Base-by-base conservation (phyloP, 2,329 filamentous ascomycete species). In the Clonostachys chloroleuca region DNA sequence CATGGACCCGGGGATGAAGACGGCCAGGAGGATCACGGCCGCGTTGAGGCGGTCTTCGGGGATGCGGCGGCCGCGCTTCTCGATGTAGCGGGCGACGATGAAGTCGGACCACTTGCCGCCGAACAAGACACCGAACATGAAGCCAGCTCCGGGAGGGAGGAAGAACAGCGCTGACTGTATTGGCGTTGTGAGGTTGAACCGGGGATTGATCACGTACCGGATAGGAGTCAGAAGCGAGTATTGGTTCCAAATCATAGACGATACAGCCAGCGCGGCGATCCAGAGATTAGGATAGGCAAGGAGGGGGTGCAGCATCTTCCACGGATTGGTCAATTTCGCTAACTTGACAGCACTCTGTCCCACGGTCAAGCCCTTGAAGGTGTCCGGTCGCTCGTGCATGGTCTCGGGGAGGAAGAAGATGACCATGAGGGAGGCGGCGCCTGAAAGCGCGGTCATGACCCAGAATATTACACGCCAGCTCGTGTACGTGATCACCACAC, bases 381-480 rank as follows among this genome's bases (percentile, higher is more conserved):
- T 37, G 10, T 14, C 33, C 13, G 43, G 37, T 7, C 42, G 39
- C 37, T 51, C 47, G 44, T 83, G 78, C 46, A 86, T 84, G 0
- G 85, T 89, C 58, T 89, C 86, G 0, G 84, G 84, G 17, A 88
- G 73, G 34, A 87, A 67, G 50, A 83, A 74, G 44, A 80, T 66
- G 30, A 83, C 73, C 4, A 81, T 67, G 0, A 80, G n/a, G 0
- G 74, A 69, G 3, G 79, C 80, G 0, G 74, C 61, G 3, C 74
- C 83, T 1, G 78, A 77, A 2, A 89, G 70, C 0, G 76, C 84
- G 0, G 80, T 75, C 54, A 88, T 83, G 2, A 89, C 69, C 80
- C 83, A 88, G 65, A 88, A 88, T 49, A 89, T 85, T 40, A 78
- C 77, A 33, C 83, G 69, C 86, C 85, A 89, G 16, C 72, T 74